Conservation (phyloP, 495 filamentous ascomycete genomes). For the Hypoxylon cercidicola region DNA sequence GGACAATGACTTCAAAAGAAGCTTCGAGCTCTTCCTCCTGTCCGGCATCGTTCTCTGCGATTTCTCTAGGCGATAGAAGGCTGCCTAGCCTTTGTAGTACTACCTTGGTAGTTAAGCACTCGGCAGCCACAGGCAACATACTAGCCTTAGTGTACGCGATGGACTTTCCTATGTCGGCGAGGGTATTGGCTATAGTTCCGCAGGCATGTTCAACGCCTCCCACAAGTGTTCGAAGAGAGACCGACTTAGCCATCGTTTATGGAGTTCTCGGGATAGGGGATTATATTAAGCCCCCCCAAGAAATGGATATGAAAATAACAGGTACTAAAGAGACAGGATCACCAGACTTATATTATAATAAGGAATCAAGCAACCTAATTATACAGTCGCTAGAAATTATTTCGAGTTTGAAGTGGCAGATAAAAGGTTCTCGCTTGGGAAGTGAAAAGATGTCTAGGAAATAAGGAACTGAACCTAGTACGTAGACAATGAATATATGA, state of each 20-base stretch:
- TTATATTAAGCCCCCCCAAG: no score
- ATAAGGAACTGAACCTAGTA: no score
- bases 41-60: background rate
- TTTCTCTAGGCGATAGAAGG: slow-evolving; percentile 7
- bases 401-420: no score
- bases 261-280: background rate
- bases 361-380: no score
- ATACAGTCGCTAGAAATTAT: no score
- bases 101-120: slow-evolving; percentile 26
- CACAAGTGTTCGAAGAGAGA: slow-evolving; percentile 18
- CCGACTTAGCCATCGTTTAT: slow-evolving; percentile 19
- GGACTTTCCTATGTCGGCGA: slow-evolving; percentile 22
- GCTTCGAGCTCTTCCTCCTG: slow-evolving; percentile 17
- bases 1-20: slow-evolving; percentile 37
- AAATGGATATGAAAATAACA: no score
- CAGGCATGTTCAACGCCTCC: slow-evolving; percentile 26
- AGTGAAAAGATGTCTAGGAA: no score
- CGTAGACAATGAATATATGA: no score
- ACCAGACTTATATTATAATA: no score
- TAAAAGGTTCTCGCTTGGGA: no score
- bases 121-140: slow-evolving; percentile 25
- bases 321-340: no score
- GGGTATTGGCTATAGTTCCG: slow-evolving; percentile 18
- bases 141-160: slow-evolving; percentile 14
- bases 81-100: slow-evolving; percentile 19